Evolutionary conservation across 2,329 filamentous ascomycete genomes (phyloP).

Genomic region (Arachnopeziza araneosa): DNA sequence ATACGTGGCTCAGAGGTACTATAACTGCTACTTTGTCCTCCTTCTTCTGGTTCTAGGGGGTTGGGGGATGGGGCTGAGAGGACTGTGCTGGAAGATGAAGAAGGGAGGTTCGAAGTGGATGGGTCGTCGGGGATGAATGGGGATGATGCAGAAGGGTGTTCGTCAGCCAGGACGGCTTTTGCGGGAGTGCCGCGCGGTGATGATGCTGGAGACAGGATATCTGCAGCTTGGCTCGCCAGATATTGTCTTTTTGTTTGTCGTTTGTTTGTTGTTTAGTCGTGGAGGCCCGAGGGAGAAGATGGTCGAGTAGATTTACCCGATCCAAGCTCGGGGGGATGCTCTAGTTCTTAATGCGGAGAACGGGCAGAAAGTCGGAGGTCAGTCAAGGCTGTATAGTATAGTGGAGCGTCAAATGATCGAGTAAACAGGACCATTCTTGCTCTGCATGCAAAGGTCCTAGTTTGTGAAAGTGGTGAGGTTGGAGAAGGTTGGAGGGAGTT

Average conservation of each 20-base stretch:
- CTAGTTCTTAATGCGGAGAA: neutral
- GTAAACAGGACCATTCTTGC: neutral
- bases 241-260: constrained; percentile 6
- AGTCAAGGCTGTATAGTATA: neutral
- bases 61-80: constrained; percentile 36
- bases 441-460: neutral
- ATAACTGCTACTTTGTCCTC: constrained; percentile 1
- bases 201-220: constrained; percentile 9
- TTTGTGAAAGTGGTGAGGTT: neutral
- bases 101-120: constrained; percentile 49
- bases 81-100: constrained; percentile 42
- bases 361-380: neutral
- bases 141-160: constrained; percentile 47
- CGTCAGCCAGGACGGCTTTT: constrained; percentile 69
- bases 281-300: neutral
- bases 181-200: constrained; percentile 41
- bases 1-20: constrained; percentile 5
- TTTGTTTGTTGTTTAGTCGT: constrained; percentile 6
- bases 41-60: constrained; percentile 18
- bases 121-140: constrained; percentile 64
- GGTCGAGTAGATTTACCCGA: neutral
- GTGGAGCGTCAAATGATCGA: neutral
- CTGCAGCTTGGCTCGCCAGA: constrained; percentile 11
- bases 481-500: too few species aligned
- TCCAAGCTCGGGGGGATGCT: neutral